A percentile compares a stretch with the other conserved stretches of the same genome.
Evolutionary conservation across 2,329 filamentous ascomycete genomes (phyloP).

Genomic region (Phaeosphaeria sp.): DNA sequence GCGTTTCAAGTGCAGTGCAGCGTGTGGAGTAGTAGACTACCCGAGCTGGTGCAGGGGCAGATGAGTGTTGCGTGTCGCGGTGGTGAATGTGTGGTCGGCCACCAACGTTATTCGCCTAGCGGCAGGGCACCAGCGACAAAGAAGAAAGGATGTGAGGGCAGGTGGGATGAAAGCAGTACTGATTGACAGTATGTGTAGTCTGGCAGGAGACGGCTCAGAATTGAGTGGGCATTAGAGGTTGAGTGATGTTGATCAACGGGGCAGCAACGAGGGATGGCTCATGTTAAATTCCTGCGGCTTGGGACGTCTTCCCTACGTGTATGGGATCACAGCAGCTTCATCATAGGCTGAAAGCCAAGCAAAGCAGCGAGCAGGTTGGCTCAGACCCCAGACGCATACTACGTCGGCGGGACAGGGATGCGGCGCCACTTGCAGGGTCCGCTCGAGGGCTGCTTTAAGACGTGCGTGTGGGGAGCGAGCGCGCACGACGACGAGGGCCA

Average conservation of each 20-base stretch:
- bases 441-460: slow-evolving; percentile 38
- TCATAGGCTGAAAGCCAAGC: slow-evolving; percentile 49
- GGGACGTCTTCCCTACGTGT: slow-evolving; percentile 39
- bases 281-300: slow-evolving; percentile 44
- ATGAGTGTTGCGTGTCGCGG: slow-evolving; percentile 32
- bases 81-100: slow-evolving; percentile 26
- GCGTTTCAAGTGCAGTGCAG: slow-evolving; percentile 47
- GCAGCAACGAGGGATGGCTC: slow-evolving; percentile 36
- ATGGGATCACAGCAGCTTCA: slow-evolving; percentile 44
- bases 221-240: slow-evolving; percentile 39
- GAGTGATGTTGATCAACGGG: slow-evolving; percentile 43
- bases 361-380: slow-evolving; percentile 39
- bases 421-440: slow-evolving; percentile 26
- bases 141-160: slow-evolving; percentile 41
- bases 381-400: slow-evolving; percentile 38
- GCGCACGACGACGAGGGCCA: slow-evolving; percentile 3
- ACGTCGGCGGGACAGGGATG: slow-evolving; percentile 30
- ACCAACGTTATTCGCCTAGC: slow-evolving; percentile 32
- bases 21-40: slow-evolving; percentile 40
- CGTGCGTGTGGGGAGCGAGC: slow-evolving; percentile 29
- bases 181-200: slow-evolving; percentile 34
- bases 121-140: slow-evolving; percentile 39
- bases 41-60: slow-evolving; percentile 36
- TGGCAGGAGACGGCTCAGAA: slow-evolving; percentile 34
- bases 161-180: slow-evolving; percentile 38